Evolutionary conservation across 1,284 basidiomycete species (phyloP), one percentile per base, ranked within the genome.

Genomic region (Schizopora paradoxa): DNA sequence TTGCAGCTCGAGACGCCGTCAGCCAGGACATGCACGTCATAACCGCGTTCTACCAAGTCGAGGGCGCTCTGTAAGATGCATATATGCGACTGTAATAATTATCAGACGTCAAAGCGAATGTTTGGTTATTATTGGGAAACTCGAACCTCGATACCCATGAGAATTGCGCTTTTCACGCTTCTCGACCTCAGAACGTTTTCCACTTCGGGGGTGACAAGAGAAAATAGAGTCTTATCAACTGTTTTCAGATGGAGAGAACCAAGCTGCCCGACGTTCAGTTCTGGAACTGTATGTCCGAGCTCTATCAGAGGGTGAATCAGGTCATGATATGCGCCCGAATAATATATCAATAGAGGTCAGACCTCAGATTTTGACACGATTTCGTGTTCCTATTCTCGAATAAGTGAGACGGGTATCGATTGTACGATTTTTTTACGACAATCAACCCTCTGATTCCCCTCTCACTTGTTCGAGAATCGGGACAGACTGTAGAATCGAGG

Each of bases 1-100:
- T 94, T 92, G 56, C 79, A 84, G 32, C 83, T 88, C 1, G 87
- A 90, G 2, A 95, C 79, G 18, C 82, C 91, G 58, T 96, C 93
- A 13, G 86, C 86, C 31, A 93, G 68, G 34, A 95, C 75, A 58
- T 79, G 72, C 5, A 85, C 82, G 50, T 75, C 75, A 57, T 72
- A 79, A 8, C 68, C 74, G 38, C 54, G 63, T 14, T 68, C 62
- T 18, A 85, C 63, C 18, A 91, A 69, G 47, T 86, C 80, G 6
- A 91, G 68, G 0, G 83, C 73, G 0, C 88, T 87, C 65, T 94
- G 91, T 3, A 90, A 72, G 6, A 96, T 80, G 59, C 93, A 97
- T 48, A 97, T 82, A 57, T 96, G 93, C 2, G 86, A 77, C 86
- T 89, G 58, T 19, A 35, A 8, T 10, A 32, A n/a, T 41, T 16